Conservation (phyloP, 2,329 filamentous ascomycete genomes). For the Penicillium sp. region DNA sequence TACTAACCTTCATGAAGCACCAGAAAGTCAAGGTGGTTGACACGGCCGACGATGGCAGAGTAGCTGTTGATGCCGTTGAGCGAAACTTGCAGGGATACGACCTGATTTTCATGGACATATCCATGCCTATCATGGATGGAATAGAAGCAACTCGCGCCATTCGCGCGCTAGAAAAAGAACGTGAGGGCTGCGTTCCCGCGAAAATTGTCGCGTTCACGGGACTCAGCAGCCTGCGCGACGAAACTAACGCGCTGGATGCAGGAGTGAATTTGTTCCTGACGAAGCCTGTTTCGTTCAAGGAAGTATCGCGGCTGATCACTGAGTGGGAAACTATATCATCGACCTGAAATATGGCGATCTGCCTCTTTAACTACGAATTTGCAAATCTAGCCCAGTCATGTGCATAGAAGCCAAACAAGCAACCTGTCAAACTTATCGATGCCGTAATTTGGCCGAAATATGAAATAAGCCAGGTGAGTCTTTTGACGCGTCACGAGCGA, state of each 20-base stretch:
- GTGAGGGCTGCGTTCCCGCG: conserved; percentile 24
- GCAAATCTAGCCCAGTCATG: neutral
- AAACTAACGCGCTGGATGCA: conserved; percentile 38
- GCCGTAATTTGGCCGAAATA: neutral
- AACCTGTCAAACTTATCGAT: neutral
- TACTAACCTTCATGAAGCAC: conserved; percentile 41
- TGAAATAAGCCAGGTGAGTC: neutral
- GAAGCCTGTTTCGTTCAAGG: conserved; percentile 46
- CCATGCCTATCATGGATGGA: conserved; percentile 49
- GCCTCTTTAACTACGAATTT: neutral
- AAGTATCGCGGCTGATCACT: conserved; percentile 38
- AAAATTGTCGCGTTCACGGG: conserved; percentile 47
- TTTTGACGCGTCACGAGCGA: neutral
- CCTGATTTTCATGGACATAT: conserved; percentile 48
- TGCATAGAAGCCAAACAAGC: neutral
- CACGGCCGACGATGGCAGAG: conserved; percentile 40
- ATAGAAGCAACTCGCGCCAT: conserved; percentile 47
- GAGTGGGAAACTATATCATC: conserved; percentile 20
- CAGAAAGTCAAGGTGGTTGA: conserved; percentile 31
- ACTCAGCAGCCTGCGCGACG: conserved; percentile 39
- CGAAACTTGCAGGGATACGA: conserved; percentile 32
- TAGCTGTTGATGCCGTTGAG: conserved; percentile 40
- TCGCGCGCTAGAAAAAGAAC: conserved; percentile 23
- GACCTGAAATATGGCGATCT: neutral
- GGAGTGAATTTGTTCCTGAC: conserved; percentile 47